A percentile compares a stretch with the other conserved stretches of the same genome.
These are phyloP conservation scores for Phlegmacium glaucopus DNA, from an alignment of 768 basidiomycete species.

Conservation along the genomic window DNA sequence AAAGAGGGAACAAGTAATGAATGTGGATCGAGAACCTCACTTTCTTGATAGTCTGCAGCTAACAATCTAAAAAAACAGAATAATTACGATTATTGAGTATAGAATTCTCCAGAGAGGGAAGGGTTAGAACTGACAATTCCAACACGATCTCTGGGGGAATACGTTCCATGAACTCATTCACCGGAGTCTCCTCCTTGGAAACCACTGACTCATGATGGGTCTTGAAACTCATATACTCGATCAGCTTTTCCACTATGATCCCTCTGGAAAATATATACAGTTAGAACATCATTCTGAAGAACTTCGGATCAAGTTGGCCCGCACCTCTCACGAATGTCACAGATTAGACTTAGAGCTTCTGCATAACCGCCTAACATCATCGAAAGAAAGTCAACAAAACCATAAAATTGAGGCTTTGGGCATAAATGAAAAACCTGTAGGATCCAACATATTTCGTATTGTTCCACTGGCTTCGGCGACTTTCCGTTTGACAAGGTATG, in stretches of 20 bases:
- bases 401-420: not conserved
- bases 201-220: slow-evolving; percentile 68
- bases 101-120: not conserved
- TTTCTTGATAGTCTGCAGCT: slow-evolving; percentile 66
- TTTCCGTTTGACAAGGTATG: slow-evolving; percentile 73
- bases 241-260: slow-evolving; percentile 79
- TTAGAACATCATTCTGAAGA: not conserved
- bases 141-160: slow-evolving; percentile 85
- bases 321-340: slow-evolving; percentile 70
- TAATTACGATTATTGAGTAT: not conserved
- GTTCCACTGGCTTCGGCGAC: slow-evolving; percentile 79
- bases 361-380: slow-evolving; percentile 57
- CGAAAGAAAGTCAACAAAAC: not conserved
- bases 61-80: slow-evolving; percentile 36
- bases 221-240: slow-evolving; percentile 89
- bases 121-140: slow-evolving; percentile 67
- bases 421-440: slow-evolving; percentile 48
- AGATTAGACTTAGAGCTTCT: slow-evolving; percentile 70
- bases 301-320: slow-evolving; percentile 11
- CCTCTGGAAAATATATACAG: slow-evolving; percentile 32
- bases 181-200: slow-evolving; percentile 74
- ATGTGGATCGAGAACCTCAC: slow-evolving; percentile 26
- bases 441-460: slow-evolving; percentile 76
- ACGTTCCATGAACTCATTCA: slow-evolving; percentile 75
- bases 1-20: no score